Conservation (phyloP, 352 stramenopile genomes). For the Peronospora belbahrii region DNA sequence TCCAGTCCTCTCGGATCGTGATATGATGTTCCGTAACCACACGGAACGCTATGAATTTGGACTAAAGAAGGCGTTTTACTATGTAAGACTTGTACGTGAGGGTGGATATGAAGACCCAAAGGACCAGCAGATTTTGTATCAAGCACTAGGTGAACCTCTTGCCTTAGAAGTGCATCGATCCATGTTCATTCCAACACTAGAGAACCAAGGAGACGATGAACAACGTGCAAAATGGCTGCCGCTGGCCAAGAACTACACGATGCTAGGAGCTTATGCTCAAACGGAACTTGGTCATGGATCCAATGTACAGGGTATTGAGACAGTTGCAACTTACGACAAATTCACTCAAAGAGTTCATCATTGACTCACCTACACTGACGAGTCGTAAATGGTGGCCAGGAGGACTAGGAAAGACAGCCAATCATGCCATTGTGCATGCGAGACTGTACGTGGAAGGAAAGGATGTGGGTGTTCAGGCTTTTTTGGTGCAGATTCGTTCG, state of each 20-base stretch:
- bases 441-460: conserved; percentile 20
- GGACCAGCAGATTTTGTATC: conserved; percentile 23
- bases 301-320: conserved; percentile 29
- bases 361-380: conserved; percentile 92
- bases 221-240: conserved; percentile 23
- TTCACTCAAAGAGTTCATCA: conserved; percentile 87
- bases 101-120: conserved; percentile 6
- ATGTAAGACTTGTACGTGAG: conserved; percentile 17
- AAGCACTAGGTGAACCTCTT: conserved; percentile 14
- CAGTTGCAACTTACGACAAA: conserved; percentile 50
- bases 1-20: conserved; percentile 21
- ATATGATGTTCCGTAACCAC: conserved; percentile 28
- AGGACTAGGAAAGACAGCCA: conserved; percentile 29
- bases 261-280: conserved; percentile 24
- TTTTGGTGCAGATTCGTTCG: conserved; percentile 24
- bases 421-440: conserved; percentile 25
- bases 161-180: conserved; percentile 15
- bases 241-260: conserved; percentile 21
- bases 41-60: conserved; percentile 23
- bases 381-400: conserved; percentile 93
- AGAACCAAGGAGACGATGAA: conserved; percentile 20
- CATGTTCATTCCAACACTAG: conserved; percentile 27
- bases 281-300: conserved; percentile 29
- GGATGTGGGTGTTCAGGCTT: conserved; percentile 23
- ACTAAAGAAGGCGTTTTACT: conserved; percentile 23